phyloP scores from a whole-genome alignment of 2,329 filamentous ascomycete genomes.

The Ampelomyces quisqualis region DNA sequence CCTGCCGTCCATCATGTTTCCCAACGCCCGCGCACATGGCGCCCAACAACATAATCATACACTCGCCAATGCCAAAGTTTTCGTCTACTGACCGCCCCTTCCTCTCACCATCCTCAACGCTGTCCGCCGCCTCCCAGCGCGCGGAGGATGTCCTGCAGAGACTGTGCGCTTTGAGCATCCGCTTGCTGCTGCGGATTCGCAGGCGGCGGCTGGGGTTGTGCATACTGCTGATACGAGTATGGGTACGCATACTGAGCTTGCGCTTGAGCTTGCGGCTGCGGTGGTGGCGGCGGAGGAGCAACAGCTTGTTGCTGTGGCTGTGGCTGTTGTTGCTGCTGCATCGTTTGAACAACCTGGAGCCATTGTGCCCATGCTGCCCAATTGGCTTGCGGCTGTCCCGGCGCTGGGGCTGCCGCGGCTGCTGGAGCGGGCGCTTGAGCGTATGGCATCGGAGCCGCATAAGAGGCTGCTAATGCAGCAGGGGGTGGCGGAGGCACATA shows the following conservation, averaged over 20 bases:
- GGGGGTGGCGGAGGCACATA: conserved; percentile 21
- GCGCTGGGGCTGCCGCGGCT: conserved; percentile 8
- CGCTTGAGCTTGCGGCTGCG: conserved; percentile 18
- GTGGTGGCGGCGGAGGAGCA: conserved; percentile 15
- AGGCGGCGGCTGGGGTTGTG: conserved; percentile 21
- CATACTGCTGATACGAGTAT: conserved; percentile 30
- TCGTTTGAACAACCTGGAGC: conserved; percentile 28
- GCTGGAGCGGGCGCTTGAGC: conserved; percentile 5
- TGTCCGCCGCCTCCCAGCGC: conserved; percentile 24
- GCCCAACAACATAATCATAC: conserved; percentile 2
- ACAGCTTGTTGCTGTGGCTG: conserved; percentile 22
- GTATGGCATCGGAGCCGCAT: conserved; percentile 16
- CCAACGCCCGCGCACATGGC: no score
- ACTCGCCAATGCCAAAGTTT: neutral
- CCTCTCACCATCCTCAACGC: neutral
- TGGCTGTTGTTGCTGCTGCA: conserved; percentile 26
- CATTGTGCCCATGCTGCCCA: conserved; percentile 33
- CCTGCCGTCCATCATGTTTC: no score
- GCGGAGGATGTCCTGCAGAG: conserved; percentile 37
- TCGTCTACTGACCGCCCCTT: neutral
- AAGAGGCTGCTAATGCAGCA: conserved; percentile 16
- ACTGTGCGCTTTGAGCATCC: conserved; percentile 26
- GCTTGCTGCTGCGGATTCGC: conserved; percentile 20
- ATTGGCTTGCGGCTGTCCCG: conserved; percentile 30
- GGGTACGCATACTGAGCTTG: conserved; percentile 27